Evolutionary conservation across 495 filamentous ascomycete genomes (phyloP), one percentile per base, ranked within the genome.

Genomic region (Podospora didyma): DNA sequence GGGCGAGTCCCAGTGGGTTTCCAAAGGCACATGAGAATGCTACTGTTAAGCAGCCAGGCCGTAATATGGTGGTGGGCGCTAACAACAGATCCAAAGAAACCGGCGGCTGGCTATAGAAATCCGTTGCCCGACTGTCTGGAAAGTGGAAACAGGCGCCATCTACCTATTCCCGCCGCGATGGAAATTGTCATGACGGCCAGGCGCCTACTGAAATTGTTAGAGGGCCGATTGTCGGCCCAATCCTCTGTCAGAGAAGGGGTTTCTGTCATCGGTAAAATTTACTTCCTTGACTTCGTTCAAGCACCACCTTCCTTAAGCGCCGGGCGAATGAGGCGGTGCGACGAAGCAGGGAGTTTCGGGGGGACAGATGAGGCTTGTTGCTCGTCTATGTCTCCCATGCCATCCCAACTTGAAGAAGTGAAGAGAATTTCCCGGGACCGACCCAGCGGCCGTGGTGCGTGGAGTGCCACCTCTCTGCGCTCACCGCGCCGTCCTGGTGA

Each of bases 171-270:
- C 24, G 24, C 0, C 20, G 17, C 39, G 39, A 23, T 46, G 41
- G 2, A 54, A 54, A 23, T 46, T 28, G 19, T n/a, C 7, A 12
- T 9, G 52, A 51, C 19, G 51, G 35, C 37, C 44, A 17, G 56
- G 63, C 63, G 63, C 49, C 53, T 66, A 56, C 51, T 60, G 57
- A 63, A 56, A 66, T 66, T 63, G 63, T 60, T 63, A 65, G 57
- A 58, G 57, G 34, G 51, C 59, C 20, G 37, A 20, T 35, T 7
- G 45, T 48, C 56, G 49, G 17, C 59, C 57, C 49, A 53, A 46
- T 53, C 61, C 44, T 51, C 54, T 56, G 47, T 58, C 54, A 53
- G 54, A 57, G 46, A 50, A 16, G 19, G 14, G 10, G 39, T 42
- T 14, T 42, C 39, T 14, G 14, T 42, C n/a, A 14, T 14, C 39